Evolutionary conservation across 2,329 filamentous ascomycete genomes (phyloP), one percentile per base, ranked within the genome.

Genomic region (Phaeoacremonium minimum): DNA sequence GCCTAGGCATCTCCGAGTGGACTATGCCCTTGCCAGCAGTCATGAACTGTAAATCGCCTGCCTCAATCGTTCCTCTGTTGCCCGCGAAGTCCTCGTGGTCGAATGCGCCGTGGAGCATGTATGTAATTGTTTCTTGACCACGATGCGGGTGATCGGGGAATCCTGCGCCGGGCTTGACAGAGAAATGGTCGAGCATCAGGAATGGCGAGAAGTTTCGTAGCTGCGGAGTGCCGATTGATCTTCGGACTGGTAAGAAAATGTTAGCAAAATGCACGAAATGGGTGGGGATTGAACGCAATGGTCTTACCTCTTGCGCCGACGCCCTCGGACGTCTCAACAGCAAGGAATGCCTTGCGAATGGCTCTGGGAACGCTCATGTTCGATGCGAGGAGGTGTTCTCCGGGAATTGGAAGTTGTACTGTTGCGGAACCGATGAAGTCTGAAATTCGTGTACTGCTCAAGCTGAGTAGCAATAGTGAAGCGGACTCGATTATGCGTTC

Each of bases 11-110:
- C 64, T 97, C 91, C 26, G 90, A 87, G 61, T 97, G 93, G 61
- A 96, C 85, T 51, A 97, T 94, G 29, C 91, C 91, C 15, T 75
- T 71, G 4, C 91, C 91, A 1, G 91, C 91, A 0, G 91, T 96
- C 93, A 97, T 97, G 72, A 97, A 97, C 58, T 97, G 91, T 32
- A 97, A 66, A 57, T 96, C 91, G n/a, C 91, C 91, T 0, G 85
- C 65, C 42, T 83, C 74, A 48, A 97, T 87, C 4, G 85, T 93
- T 40, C 91, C 93, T 33, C 75, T 75, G 66, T 93, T 83, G 11
- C 89, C 89, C 3, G 87, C 83, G 49, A 95, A 95, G 60, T 95
- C 89, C 65, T 95, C 89, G 55, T 95, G 89, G 64, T 95, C 88
- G 41, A 95, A 80, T 4, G 77, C 87, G 46, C 91, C 91, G 12